These are phyloP conservation scores for Diutina rugosa DNA, from an alignment of 1,139 yeast species.

Conservation along the genomic window DNA sequence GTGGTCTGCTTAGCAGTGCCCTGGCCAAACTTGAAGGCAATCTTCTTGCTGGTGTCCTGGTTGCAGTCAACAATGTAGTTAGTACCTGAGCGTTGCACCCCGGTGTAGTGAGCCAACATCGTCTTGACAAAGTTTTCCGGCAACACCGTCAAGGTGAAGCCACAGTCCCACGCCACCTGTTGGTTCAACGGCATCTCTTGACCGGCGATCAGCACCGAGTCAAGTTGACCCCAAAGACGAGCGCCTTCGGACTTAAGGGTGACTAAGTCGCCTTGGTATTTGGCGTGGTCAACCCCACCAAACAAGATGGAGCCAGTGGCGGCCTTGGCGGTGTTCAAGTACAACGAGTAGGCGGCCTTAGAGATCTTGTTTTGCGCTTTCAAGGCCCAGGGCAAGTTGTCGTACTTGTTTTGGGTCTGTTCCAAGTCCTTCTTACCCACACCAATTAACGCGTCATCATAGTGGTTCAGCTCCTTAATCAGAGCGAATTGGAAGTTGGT, in stretches of 20 bases:
- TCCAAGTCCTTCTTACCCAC: background rate
- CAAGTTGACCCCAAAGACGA: background rate
- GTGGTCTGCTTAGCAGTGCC: background rate
- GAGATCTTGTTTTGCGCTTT: background rate
- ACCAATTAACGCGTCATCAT: background rate
- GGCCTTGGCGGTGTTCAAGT: background rate
- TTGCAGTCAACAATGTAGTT: slow-evolving; percentile 1
- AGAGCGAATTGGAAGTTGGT: background rate
- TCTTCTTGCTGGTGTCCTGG: background rate
- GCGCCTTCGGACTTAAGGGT: slow-evolving; percentile 3
- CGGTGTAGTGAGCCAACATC: background rate
- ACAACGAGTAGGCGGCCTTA: slow-evolving; percentile 1
- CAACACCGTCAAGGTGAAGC: slow-evolving; percentile 1
- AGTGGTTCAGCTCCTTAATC: background rate
- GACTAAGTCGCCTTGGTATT: background rate
- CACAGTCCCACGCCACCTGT: background rate
- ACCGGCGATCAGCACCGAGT: background rate
- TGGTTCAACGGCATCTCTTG: background rate
- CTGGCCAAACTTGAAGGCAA: background rate
- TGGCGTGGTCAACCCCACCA: slow-evolving; percentile 3
- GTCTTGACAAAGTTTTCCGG: background rate
- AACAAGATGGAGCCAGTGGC: background rate
- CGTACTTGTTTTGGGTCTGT: background rate
- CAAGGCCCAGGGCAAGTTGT: background rate
- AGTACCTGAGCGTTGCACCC: background rate